These are phyloP conservation scores for Isatis tinctoria DNA, from an alignment of 345 rosid genomes.

Conservation along the genomic window DNA sequence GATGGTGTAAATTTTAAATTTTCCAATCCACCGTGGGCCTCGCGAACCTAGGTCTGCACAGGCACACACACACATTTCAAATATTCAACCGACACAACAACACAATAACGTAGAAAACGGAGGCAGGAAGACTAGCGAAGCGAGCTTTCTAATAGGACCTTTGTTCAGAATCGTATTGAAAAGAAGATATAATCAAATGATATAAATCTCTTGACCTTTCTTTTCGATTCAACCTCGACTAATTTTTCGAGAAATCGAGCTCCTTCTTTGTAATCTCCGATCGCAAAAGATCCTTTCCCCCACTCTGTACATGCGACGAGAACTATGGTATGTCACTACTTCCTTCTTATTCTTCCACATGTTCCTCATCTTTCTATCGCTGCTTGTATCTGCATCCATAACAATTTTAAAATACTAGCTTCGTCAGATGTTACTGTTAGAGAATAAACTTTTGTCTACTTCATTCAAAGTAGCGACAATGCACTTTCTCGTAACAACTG, in stretches of 20 bases:
- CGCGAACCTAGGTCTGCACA: too few relatives aligned
- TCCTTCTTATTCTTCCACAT: not conserved
- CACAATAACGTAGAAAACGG: not conserved
- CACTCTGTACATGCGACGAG: not conserved
- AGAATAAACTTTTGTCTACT: too few relatives aligned
- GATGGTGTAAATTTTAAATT: too few relatives aligned
- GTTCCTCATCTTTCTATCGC: not conserved
- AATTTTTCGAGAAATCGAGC: not conserved
- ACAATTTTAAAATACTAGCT: not conserved
- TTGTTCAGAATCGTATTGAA: not conserved
- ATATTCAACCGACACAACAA: not conserved
- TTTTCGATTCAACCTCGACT: not conserved
- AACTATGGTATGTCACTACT: not conserved
- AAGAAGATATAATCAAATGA: not conserved
- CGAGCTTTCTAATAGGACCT: not conserved
- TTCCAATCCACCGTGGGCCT: too few relatives aligned
- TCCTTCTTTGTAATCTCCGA: not conserved
- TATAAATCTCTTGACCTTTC: not conserved
- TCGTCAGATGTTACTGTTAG: too few relatives aligned
- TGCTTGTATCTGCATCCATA: not conserved
- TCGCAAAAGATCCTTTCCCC: not conserved
- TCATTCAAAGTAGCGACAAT: too few relatives aligned
- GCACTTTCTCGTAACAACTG: too few relatives aligned
- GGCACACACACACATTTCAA: not conserved
- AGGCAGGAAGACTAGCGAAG: not conserved